Evolutionary conservation across 371 early-diverging fungal genomes (phyloP), one percentile per base, ranked within the genome.

Genomic region (Mortierella sp.): DNA sequence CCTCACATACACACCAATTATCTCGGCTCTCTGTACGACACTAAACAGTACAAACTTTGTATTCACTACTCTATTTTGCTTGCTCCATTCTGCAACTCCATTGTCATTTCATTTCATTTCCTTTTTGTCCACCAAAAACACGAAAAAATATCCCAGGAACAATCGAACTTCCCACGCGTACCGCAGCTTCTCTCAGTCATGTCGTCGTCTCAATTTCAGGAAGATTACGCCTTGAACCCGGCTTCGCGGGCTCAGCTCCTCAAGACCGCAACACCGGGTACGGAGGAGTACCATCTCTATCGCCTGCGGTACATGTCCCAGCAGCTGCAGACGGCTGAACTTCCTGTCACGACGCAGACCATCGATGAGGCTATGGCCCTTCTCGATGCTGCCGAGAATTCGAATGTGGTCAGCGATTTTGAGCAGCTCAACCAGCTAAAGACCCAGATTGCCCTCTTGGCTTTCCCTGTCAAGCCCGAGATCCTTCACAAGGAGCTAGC

Each of bases 191-290:
- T n/a, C 37, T 19, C 39, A 6, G 9, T 19, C 39, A 72, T 60
- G 67, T 43, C 62, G 2, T 23, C 50, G 23, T 39, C 48, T 26
- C 70, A 53, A 34, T 27, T 66, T 23, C 62, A 62, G 31, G 76
- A 76, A 32, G 61, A 76, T 27, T 76, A 69, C 24, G 76, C 76
- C 31, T 58, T 76, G 4, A 51, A 70, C 30, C 76, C 76, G 14
- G 61, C 49, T 6, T 17, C n/a, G 34, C 76, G 76, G 24, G 11
- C 60, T 9, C 27, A 61, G 42, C 56, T 76, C 43, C 54, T 76
- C 53, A 60, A 69, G 54, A 34, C 37, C 11, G 27, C 51, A 12
- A 55, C 64, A 1, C 56, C 64, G 6, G 65, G 65, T 32, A 76
- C 76, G 6, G 60, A 69, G 48, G 76, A 76, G 4, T 50, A 69